Conservation (phyloP, 179 eudicot species). For the Beta lomatogona region DNA sequence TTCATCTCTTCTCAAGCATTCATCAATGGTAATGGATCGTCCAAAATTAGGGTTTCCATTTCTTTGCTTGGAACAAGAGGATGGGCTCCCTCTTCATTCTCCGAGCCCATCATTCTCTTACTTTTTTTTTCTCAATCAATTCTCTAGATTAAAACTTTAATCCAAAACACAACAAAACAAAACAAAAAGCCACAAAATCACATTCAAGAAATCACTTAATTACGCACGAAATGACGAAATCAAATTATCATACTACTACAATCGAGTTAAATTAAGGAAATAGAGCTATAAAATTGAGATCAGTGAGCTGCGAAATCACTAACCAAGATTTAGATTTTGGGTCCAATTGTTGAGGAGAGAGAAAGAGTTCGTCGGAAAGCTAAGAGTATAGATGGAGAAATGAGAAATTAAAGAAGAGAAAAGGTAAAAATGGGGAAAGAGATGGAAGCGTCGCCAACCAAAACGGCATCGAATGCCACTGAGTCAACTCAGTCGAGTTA, state of each 20-base stretch:
- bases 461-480: not conserved
- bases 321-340: constrained; percentile 9
- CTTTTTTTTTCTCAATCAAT: not conserved
- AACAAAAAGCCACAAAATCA: no score
- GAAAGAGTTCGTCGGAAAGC: no score
- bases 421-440: not conserved
- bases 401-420: no score
- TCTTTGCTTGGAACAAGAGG: constrained; percentile 35
- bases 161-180: no score
- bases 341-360: not conserved
- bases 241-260: not conserved
- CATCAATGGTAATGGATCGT: constrained; percentile 36
- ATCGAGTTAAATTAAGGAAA: constrained; percentile 4
- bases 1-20: no score
- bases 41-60: constrained; percentile 44
- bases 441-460: not conserved
- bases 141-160: not conserved
- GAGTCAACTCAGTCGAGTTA: constrained; percentile 27
- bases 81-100: constrained; percentile 32
- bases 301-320: constrained; percentile 1
- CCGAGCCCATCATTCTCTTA: constrained; percentile 43
- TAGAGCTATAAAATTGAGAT: not conserved
- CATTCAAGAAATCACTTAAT: no score
- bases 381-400: no score
- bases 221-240: not conserved